Evolutionary conservation across 306 rosid species (phyloP).

Genomic region (Carpinus viminea): DNA sequence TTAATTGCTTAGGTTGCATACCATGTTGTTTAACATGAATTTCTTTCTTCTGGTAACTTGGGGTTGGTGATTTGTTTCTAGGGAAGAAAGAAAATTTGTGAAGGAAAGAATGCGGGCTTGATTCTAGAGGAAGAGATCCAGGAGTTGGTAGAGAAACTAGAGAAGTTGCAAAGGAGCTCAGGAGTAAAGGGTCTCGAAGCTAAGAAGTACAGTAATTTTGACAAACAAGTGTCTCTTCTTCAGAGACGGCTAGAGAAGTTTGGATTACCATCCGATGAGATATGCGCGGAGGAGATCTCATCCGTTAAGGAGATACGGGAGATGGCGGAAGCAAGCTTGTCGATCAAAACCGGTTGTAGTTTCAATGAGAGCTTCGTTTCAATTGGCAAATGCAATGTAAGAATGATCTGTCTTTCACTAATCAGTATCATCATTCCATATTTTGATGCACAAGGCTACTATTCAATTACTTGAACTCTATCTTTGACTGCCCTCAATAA

Average conservation of each 20-base stretch:
- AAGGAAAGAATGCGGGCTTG: conserved; percentile 46
- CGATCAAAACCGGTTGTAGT: conserved; percentile 36
- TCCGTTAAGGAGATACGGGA: conserved; percentile 50
- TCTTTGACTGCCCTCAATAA: neutral
- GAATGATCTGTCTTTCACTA: conserved; percentile 8
- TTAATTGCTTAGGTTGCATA: neutral
- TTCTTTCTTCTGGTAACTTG: conserved; percentile 18
- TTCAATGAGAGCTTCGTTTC: conserved; percentile 46
- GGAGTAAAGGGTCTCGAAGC: conserved; percentile 34
- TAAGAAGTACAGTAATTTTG: conserved; percentile 52
- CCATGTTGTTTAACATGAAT: neutral
- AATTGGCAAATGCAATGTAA: conserved; percentile 66
- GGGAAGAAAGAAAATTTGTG: conserved; percentile 71
- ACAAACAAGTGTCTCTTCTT: conserved; percentile 58
- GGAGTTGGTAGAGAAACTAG: conserved; percentile 58
- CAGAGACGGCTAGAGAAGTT: conserved; percentile 56
- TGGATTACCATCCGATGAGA: conserved; percentile 56
- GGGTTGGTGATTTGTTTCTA: conserved; percentile 32
- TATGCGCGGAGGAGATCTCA: conserved; percentile 45
- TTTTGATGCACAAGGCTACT: neutral
- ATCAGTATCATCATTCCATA: neutral
- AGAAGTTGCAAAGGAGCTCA: conserved; percentile 61
- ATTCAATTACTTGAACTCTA: neutral
- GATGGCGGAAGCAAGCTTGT: conserved; percentile 62
- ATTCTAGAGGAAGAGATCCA: conserved; percentile 68